phyloP scores from a whole-genome alignment of 331 rosid genomes.

The Quercus phellos region DNA sequence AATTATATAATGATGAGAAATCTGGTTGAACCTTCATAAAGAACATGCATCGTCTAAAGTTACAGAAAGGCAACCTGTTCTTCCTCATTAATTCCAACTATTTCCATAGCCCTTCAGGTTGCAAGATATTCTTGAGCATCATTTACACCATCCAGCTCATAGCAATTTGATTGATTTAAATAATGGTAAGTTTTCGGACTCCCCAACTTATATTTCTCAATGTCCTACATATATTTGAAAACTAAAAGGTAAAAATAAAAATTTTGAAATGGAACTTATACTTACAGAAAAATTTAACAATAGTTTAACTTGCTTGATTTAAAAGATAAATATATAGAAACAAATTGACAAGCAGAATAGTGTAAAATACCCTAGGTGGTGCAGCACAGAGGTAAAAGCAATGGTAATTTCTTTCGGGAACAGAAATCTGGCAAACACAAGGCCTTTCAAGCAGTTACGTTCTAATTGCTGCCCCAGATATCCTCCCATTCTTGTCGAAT shows the following conservation, averaged over 20 bases:
- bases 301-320: too few relatives aligned
- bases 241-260: not conserved
- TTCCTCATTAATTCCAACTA: constrained; percentile 91
- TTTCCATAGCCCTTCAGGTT: constrained; percentile 93
- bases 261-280: not conserved
- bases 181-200: constrained; percentile 78
- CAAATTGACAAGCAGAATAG: too few relatives aligned
- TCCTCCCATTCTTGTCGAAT: constrained; percentile 94
- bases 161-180: constrained; percentile 83
- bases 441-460: constrained; percentile 94
- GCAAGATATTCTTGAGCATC: constrained; percentile 87
- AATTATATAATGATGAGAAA: not conserved
- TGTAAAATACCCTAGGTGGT: constrained; percentile 64
- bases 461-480: constrained; percentile 91
- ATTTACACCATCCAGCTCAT: constrained; percentile 79
- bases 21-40: too few relatives aligned
- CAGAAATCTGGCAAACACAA: constrained; percentile 91
- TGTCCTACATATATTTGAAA: constrained; percentile 44
- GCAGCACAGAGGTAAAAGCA: constrained; percentile 97
- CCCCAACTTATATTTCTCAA: constrained; percentile 71
- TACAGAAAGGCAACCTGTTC: constrained; percentile 60
- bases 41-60: too few relatives aligned
- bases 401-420: constrained; percentile 94
- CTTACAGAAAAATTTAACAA: constrained; percentile 4
- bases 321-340: too few relatives aligned